phyloP scores from a whole-genome alignment of 331 rosid species.

The Pyracantha coccinea region DNA sequence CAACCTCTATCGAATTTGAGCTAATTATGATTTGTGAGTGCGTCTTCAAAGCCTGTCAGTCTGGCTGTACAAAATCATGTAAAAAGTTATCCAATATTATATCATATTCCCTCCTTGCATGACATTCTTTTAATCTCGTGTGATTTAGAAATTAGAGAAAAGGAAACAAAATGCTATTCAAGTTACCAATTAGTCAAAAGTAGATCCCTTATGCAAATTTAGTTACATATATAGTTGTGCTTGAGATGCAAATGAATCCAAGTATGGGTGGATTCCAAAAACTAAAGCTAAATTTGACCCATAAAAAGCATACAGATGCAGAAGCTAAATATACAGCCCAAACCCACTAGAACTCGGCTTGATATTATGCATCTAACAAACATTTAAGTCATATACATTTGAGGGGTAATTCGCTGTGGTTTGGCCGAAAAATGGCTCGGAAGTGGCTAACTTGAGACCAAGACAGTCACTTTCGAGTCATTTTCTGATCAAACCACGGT shows the following conservation, averaged over 20 bases:
- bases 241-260: not conserved
- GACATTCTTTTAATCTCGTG: not conserved
- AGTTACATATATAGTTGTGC: not conserved
- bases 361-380: too few species aligned
- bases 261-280: not conserved
- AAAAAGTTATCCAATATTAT: not conserved
- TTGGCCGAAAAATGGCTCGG: too few species aligned
- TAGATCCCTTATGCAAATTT: not conserved
- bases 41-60: not conserved
- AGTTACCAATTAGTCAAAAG: conserved; percentile 4
- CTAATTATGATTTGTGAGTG: not conserved
- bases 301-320: not conserved
- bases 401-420: too few species aligned
- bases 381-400: too few species aligned
- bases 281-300: not conserved
- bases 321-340: not conserved
- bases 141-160: not conserved
- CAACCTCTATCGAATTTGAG: not conserved
- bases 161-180: not conserved
- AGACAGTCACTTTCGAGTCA: too few species aligned
- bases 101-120: not conserved
- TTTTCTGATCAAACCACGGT: too few species aligned
- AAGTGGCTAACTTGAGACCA: too few species aligned
- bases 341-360: not conserved
- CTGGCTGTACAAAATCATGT: not conserved